Percentiles rank a stretch among this genome's conserved stretches.
These are phyloP conservation scores for Beauveria caledonica DNA, from an alignment of 2,329 filamentous ascomycete species.

Conservation along the genomic window DNA sequence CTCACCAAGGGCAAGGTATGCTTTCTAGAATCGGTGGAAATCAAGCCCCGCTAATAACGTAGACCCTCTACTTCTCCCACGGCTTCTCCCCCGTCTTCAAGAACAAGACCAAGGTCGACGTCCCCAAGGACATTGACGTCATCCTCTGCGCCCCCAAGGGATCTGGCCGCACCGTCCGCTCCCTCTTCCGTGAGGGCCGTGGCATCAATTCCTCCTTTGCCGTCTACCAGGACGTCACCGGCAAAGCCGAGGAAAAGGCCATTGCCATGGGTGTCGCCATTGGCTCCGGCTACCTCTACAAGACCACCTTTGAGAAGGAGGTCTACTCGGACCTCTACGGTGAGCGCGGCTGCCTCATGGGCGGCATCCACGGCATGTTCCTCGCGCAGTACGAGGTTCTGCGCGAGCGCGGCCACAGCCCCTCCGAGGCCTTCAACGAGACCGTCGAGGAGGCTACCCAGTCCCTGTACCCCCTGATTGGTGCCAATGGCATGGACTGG, in stretches of 20 bases:
- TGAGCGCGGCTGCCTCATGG: slow-evolving; percentile 99
- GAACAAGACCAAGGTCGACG: slow-evolving; percentile 97
- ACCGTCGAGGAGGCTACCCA: slow-evolving; percentile 99
- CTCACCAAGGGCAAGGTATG: slow-evolving; percentile 93
- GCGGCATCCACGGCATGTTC: slow-evolving; percentile 99
- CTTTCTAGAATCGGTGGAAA: neutral
- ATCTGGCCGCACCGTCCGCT: slow-evolving; percentile 95
- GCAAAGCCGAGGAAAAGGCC: slow-evolving; percentile 97
- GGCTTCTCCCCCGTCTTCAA: slow-evolving; percentile 99
- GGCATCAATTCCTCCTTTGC: slow-evolving; percentile 99
- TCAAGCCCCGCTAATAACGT: neutral
- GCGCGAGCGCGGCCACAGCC: slow-evolving; percentile 94
- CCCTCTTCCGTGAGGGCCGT: slow-evolving; percentile 97
- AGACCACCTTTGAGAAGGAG: slow-evolving; percentile 99
- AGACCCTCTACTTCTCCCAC: slow-evolving; percentile 99
- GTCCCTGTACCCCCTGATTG: slow-evolving; percentile 95
- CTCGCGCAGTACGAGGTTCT: slow-evolving; percentile 99
- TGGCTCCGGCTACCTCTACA: slow-evolving; percentile 97
- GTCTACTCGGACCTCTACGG: slow-evolving; percentile 99
- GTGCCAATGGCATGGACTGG: slow-evolving; percentile 98
- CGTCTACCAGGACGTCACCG: slow-evolving; percentile 96
- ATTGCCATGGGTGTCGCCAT: slow-evolving; percentile 94
- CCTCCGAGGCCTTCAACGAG: slow-evolving; percentile 99
- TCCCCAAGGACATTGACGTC: slow-evolving; percentile 91
- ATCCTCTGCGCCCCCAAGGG: slow-evolving; percentile 99